Base-by-base conservation (phyloP, 768 basidiomycete genomes). In the Boletus sensibilis region DNA sequence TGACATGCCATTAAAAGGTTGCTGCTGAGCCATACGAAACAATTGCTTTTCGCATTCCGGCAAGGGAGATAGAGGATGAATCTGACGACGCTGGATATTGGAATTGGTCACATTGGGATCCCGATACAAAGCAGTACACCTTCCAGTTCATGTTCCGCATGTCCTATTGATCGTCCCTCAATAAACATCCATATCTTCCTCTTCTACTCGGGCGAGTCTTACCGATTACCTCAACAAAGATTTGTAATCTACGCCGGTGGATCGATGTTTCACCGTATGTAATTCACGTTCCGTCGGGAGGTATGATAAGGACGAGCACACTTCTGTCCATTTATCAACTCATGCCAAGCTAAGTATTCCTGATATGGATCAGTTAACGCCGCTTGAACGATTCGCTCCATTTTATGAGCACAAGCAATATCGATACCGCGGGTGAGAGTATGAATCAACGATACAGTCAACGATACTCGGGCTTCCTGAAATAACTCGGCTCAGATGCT, bases 1-100 rank as follows among this genome's bases (percentile, higher is more conserved):
- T 61, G 70, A 79, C 40, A 31, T 33, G 2, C 29, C 54, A 56
- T 53, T 52, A 46, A 61, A 58, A 98, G 96, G 92, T 98, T 57
- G 97, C 96, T 18, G 94, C 97, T n/a, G 97, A 98, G 66, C 95
- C 96, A 6, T 99, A 98, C 69, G 97, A 99, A 75, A 98, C 95
- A 4, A 94, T 99, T 63, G 93, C 94, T n/a, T 98, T 98, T 80
- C 92, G 95, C 18, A 94, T 99, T 67, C 97, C 96, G 44, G 91
- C 97, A 25, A 85, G 92, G 49, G 95, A 98, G 74, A 95, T 99
- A 58, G 95, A 98, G 73, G 93, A 96, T 65, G 93, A 94, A 67
- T 83, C 90, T 44, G 88, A 93, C 57, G 93, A 95, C 64, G 90
- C 88, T 29, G 87, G 88, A 16, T 91, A 87, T 62, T 94, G 90